These are phyloP conservation scores for Vararia minispora DNA, from an alignment of 768 basidiomycete genomes.

Conservation along the genomic window DNA sequence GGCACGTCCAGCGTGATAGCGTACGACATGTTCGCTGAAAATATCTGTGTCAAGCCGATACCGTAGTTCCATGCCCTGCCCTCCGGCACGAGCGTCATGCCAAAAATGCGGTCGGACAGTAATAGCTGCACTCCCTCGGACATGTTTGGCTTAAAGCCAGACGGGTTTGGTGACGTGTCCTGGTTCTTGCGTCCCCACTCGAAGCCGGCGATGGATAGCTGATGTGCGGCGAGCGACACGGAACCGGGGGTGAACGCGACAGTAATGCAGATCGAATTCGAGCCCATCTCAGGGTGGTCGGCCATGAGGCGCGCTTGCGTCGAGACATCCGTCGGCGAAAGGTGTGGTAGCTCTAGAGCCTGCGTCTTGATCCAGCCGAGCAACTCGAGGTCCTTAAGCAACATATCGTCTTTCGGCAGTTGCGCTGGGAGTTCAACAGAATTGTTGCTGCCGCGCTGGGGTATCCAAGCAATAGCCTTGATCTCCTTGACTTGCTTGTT, in stretches of 20 bases:
- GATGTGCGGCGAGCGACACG: constrained; percentile 90
- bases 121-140: constrained; percentile 90
- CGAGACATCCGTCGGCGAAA: constrained; percentile 87
- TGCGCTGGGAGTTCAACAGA: constrained; percentile 83
- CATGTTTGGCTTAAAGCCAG: constrained; percentile 98
- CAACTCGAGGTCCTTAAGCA: constrained; percentile 91
- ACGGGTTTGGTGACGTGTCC: constrained; percentile 74
- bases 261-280: constrained; percentile 87
- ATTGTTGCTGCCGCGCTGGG: constrained; percentile 93
- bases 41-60: constrained; percentile 84
- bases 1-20: constrained; percentile 88
- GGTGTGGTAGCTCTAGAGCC: constrained; percentile 81
- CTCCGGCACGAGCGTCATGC: constrained; percentile 90
- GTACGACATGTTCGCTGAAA: constrained; percentile 74
- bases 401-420: constrained; percentile 88
- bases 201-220: constrained; percentile 82
- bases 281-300: constrained; percentile 90
- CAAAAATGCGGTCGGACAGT: constrained; percentile 90
- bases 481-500: constrained; percentile 99
- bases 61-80: constrained; percentile 97
- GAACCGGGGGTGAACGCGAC: constrained; percentile 97
- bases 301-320: constrained; percentile 97
- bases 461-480: constrained; percentile 96
- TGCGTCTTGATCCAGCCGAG: constrained; percentile 98
- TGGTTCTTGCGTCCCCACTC: constrained; percentile 96